Evolutionary conservation across 2,329 filamentous ascomycete genomes (phyloP), one percentile per base, ranked within the genome.

Genomic region (Penicillium paneum): DNA sequence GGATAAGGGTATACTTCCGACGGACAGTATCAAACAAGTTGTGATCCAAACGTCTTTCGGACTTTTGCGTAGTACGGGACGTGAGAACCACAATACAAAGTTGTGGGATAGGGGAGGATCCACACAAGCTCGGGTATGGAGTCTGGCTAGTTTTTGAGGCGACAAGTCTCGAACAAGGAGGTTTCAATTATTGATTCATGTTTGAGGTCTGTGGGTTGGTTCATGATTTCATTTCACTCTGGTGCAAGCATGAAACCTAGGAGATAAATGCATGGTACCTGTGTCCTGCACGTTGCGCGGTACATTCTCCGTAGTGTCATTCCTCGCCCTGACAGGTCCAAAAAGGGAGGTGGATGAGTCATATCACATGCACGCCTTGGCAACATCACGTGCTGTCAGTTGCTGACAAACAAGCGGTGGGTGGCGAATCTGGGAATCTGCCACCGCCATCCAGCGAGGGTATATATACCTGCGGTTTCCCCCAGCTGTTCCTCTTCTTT

Each of bases 401-500:
- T 24, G 21, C 21, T 28, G 1, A 8, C 38, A 38, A 54, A 54
- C n/a, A 3, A 44, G 5, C 5, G 1, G 1, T 6, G 0, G 3
- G 5, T 13, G 24, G 11, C 7, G 15, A 19, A 17, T 0, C 1
- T 0, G 0, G 2, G 1, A 0, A 5, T n/a, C 15, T 52, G 21
- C 54, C 67, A 66, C 66, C 55, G 63, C 49, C 7, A 41, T 46
- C 13, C 12, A 35, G 26, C 45, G 3, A 8, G 8, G 6, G n/a
- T 67, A 74, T 75, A 75, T 68, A 74, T 65, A 61, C 6, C 6
- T 8, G 31, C 31, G 32, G 12, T 55, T 60, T 61, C 26, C 39
- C 52, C 0, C 1, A 5, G 32, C 56, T 1, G 21, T 70, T 72
- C 65, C 48, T 51, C 61, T 63, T 65, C 65, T 66, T 67, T 69